Conservation (phyloP, 257 asterid genomes). For the Solanum peruvianum region DNA sequence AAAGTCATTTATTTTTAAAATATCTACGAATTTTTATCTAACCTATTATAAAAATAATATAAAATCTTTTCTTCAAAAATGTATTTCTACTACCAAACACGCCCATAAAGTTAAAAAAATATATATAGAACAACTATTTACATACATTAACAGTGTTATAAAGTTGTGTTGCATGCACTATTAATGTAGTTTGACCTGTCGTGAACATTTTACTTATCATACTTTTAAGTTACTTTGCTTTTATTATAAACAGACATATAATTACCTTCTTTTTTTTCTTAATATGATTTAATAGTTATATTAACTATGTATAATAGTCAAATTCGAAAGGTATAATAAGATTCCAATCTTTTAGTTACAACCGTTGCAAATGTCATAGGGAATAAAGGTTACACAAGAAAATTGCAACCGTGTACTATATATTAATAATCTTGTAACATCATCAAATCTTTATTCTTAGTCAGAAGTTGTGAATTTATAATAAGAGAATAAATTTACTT, state of each 20-base stretch:
- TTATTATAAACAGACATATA: neutral
- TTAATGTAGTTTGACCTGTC: neutral
- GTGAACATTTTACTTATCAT: neutral
- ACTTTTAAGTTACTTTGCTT: neutral
- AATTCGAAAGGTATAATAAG: neutral
- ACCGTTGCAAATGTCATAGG: neutral
- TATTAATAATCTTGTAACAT: neutral
- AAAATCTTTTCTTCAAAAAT: neutral
- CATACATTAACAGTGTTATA: neutral
- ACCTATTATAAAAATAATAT: neutral
- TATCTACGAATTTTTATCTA: neutral
- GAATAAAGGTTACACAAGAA: constrained; percentile 1
- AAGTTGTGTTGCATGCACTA: neutral
- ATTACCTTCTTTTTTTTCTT: neutral
- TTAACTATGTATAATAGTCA: neutral
- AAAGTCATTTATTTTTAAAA: neutral
- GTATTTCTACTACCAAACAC: neutral
- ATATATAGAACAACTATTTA: neutral
- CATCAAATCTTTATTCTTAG: too few species aligned
- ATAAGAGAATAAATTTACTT: rapidly evolving
- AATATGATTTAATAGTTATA: neutral
- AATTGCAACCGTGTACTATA: neutral
- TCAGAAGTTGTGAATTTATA: rapidly evolving
- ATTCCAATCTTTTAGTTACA: neutral
- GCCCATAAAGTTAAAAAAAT: neutral